Evolutionary conservation across 176 grass and related monocot genomes (phyloP).

Genomic region (Triticum dicoccoides): DNA sequence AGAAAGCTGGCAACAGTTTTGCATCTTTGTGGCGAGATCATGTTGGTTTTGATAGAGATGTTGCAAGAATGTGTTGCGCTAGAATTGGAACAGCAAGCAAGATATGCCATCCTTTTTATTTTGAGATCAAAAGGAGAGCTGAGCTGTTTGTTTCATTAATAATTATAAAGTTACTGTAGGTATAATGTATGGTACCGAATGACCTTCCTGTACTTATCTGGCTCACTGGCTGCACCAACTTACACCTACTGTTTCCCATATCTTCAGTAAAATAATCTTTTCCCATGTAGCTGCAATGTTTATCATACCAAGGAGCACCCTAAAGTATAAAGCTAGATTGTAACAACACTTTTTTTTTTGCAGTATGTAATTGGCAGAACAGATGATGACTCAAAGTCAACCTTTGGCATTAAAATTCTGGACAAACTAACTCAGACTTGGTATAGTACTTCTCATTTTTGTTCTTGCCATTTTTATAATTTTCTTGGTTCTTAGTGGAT

Average conservation of each 20-base stretch:
- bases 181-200: neutral
- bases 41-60: neutral
- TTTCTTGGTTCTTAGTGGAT: neutral
- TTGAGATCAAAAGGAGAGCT: neutral
- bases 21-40: neutral
- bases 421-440: constrained; percentile 65
- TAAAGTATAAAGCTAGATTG: constrained; percentile 7
- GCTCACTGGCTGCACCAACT: neutral
- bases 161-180: neutral
- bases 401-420: constrained; percentile 59
- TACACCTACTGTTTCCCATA: neutral
- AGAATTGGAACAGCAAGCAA: neutral
- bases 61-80: neutral
- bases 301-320: neutral
- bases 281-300: neutral
- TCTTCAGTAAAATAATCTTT: neutral
- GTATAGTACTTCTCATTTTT: constrained; percentile 26
- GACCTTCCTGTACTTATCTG: neutral
- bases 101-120: neutral
- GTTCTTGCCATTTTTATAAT: neutral
- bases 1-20: neutral
- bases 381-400: constrained; percentile 38
- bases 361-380: constrained; percentile 81
- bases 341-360: constrained; percentile 32
- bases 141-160: neutral